These are phyloP conservation scores for Xerocomus potaroensis DNA, from an alignment of 768 basidiomycete species.

Conservation along the genomic window DNA sequence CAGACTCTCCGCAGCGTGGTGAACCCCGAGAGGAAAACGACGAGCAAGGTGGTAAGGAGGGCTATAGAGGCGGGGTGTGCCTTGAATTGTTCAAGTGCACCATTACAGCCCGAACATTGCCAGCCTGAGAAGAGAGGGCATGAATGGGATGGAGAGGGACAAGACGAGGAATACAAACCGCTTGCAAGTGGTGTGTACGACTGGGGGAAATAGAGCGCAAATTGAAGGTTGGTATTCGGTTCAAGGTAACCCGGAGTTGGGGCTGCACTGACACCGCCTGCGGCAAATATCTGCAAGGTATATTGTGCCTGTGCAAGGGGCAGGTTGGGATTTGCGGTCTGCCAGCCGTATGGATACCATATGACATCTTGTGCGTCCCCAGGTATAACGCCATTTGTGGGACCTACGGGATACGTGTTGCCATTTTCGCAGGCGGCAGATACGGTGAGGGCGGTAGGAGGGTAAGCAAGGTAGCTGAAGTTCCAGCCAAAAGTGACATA, in stretches of 20 bases:
- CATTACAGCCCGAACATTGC: conserved; percentile 27
- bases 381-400: conserved; percentile 48
- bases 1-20: conserved; percentile 30
- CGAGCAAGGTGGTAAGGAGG: conserved; percentile 28
- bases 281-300: conserved; percentile 53
- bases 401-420: conserved; percentile 64
- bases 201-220: conserved; percentile 61
- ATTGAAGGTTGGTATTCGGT: conserved; percentile 49
- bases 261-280: conserved; percentile 47
- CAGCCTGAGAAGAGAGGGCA: conserved; percentile 19
- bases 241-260: conserved; percentile 49
- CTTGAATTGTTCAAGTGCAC: conserved; percentile 28
- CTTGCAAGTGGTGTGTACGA: conserved; percentile 50
- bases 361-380: conserved; percentile 47
- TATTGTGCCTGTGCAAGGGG: conserved; percentile 61
- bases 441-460: conserved; percentile 54
- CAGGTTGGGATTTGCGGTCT: conserved; percentile 41
- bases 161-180: conserved; percentile 22
- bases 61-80: conserved; percentile 32
- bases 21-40: conserved; percentile 33
- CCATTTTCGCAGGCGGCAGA: conserved; percentile 65
- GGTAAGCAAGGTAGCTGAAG: conserved; percentile 50
- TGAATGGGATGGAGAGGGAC: background rate
- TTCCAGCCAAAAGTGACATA: conserved; percentile 74
- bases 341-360: conserved; percentile 62